Conservation (phyloP, 176 grass and related monocot genomes). For the Aegilops longissima region DNA sequence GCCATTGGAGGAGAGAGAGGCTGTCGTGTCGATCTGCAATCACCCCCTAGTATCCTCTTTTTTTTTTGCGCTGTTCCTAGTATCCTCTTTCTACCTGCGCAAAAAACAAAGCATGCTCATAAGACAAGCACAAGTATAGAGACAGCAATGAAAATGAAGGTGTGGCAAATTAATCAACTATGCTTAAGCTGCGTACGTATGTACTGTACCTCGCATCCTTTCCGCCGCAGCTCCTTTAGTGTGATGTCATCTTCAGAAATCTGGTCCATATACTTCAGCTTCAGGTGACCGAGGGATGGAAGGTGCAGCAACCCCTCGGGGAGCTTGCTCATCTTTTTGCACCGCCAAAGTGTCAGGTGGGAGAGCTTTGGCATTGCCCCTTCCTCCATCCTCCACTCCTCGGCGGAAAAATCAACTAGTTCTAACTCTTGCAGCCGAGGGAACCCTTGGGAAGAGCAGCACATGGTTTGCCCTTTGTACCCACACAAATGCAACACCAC, state of each 20-base stretch:
- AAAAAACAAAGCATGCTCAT: too few relatives aligned
- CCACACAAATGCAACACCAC: not conserved
- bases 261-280: accelerated
- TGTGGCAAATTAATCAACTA: too few relatives aligned
- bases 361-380: slow-evolving; percentile 21
- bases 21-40: too few relatives aligned
- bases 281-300: not conserved
- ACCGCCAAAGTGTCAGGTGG: accelerated
- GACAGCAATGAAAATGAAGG: too few relatives aligned
- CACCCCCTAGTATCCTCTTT: too few relatives aligned
- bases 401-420: not conserved
- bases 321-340: not conserved
- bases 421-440: not conserved
- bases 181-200: too few relatives aligned
- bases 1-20: too few relatives aligned
- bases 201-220: not conserved
- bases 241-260: not conserved
- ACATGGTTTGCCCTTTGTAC: not conserved
- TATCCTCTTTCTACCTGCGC: too few relatives aligned
- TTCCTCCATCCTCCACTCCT: not conserved
- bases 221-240: not conserved
- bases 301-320: not conserved
- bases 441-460: not conserved
- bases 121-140: too few relatives aligned
- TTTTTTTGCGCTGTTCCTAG: too few relatives aligned